These are phyloP conservation scores for Sugiyamaella novakii DNA, from an alignment of 1,139 yeast genomes.

Conservation along the genomic window DNA sequence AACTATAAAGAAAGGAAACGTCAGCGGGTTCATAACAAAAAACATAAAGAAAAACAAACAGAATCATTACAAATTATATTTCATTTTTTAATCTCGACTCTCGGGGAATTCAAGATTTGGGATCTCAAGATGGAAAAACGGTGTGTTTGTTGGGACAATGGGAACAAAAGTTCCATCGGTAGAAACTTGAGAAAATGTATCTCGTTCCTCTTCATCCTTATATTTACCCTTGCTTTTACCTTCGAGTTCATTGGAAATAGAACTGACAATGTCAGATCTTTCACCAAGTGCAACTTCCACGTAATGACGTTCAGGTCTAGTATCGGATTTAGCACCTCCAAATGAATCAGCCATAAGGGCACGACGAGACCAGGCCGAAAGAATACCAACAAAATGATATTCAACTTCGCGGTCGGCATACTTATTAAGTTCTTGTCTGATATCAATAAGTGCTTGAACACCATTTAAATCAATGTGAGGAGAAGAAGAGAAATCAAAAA, in stretches of 20 bases:
- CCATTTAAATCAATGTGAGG: constrained; percentile 79
- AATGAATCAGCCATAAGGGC: constrained; percentile 77
- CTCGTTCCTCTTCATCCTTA: constrained; percentile 32
- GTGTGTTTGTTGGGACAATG: constrained; percentile 71
- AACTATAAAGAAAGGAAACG: background rate
- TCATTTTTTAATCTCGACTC: constrained; percentile 6
- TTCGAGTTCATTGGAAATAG: constrained; percentile 27
- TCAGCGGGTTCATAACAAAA: background rate
- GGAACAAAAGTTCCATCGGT: constrained; percentile 50
- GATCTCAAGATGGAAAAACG: constrained; percentile 84
- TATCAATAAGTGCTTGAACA: constrained; percentile 74
- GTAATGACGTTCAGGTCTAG: constrained; percentile 30
- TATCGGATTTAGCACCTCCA: constrained; percentile 56
- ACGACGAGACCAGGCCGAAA: constrained; percentile 84
- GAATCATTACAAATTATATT: background rate
- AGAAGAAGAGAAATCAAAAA: constrained; percentile 78
- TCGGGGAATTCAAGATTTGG: constrained; percentile 56
- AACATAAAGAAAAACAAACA: background rate
- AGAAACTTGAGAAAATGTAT: constrained; percentile 30
- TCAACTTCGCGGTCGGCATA: constrained; percentile 86
- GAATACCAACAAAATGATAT: constrained; percentile 83
- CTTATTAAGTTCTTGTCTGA: constrained; percentile 67
- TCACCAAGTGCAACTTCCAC: constrained; percentile 29
- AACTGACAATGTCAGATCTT: constrained; percentile 30
- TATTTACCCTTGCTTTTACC: constrained; percentile 26